Base-by-base conservation (phyloP, 2,329 filamentous ascomycete genomes). In the Fusarium continuum region DNA sequence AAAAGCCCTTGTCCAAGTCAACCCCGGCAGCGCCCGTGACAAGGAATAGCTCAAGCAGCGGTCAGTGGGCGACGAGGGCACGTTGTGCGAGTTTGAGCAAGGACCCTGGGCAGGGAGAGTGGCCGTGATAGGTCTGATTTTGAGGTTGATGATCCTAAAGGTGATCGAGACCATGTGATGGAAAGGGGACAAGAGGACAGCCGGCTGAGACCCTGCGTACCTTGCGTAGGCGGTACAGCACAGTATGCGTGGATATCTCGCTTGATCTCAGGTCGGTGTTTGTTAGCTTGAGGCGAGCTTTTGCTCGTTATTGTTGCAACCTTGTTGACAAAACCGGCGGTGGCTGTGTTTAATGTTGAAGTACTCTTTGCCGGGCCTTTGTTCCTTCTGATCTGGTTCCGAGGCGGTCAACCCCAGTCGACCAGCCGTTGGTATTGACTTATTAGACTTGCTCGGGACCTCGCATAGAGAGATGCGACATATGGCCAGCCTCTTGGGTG, bases 41-140 rank as follows among this genome's bases (percentile, higher is more conserved):
- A 60, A 52, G 64, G 61, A 61, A 61, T 45, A 51, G 51, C 55
- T 65, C 66, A 71, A 71, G 60, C 69, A 69, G 69, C 69, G 69
- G 69, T 71, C 69, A 71, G 65, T 70, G 64, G 61, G 55, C 32
- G 44, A 52, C 28, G 55, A 66, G 50, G 63, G 62, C 53, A 55
- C 62, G 58, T 55, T 58, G 54, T 56, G 49, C 47, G 17, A 67
- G 47, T 45, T 48, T 40, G 61, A 56, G 39, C 40, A 63, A 64
- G 66, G 61, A 47, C 46, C 63, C 55, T 59, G 48, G 52, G 26
- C 23, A 34, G 19, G 25, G n/a, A 36, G 29, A 26, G 14, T 23
- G 23, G 36, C 17, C 34, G 36, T 65, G 62, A 63, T 63, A 59
- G 58, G 62, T 38, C 58, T 54, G 54, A 39, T 47, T 39, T 46